These are phyloP conservation scores for Penicillium nucicola DNA, from an alignment of 495 filamentous ascomycete genomes.

Conservation along the genomic window DNA sequence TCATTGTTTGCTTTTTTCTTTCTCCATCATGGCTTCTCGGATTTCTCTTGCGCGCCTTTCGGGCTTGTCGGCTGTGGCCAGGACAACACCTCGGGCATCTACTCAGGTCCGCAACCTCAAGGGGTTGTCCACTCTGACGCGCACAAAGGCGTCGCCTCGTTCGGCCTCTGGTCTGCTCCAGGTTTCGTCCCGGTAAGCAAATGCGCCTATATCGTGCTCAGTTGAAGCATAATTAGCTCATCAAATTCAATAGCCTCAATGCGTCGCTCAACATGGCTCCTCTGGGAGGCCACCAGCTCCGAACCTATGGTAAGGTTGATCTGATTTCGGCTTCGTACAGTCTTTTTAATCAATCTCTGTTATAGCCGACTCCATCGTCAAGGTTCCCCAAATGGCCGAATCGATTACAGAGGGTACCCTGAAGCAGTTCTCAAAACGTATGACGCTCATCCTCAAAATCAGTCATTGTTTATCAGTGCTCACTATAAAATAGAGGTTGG, in stretches of 20 bases:
- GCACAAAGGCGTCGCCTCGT: conserved; percentile 16
- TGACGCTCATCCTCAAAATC: neutral
- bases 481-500: conserved; percentile 62
- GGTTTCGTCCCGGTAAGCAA: conserved; percentile 27
- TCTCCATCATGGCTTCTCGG: conserved; percentile 40
- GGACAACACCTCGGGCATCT: conserved; percentile 22
- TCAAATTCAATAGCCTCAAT: conserved; percentile 19
- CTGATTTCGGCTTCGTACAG: no score
- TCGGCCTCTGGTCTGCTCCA: conserved; percentile 28
- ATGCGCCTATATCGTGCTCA: neutral
- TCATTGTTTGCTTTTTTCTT: conserved; percentile 4
- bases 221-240: conserved; percentile 8
- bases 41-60: conserved; percentile 38
- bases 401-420: conserved; percentile 97
- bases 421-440: conserved; percentile 91
- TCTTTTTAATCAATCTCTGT: neutral
- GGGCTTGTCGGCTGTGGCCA: conserved; percentile 28
- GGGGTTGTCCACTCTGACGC: conserved; percentile 23
- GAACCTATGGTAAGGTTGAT: conserved; percentile 34
- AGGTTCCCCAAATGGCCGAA: conserved; percentile 97
- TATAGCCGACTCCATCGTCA: conserved; percentile 75
- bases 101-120: conserved; percentile 23
- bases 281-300: conserved; percentile 33
- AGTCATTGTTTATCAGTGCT: conserved; percentile 11
- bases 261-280: conserved; percentile 28